Evolutionary conservation across 371 early-diverging fungal genomes (phyloP).

Genomic region (Actinomucor elegans): DNA sequence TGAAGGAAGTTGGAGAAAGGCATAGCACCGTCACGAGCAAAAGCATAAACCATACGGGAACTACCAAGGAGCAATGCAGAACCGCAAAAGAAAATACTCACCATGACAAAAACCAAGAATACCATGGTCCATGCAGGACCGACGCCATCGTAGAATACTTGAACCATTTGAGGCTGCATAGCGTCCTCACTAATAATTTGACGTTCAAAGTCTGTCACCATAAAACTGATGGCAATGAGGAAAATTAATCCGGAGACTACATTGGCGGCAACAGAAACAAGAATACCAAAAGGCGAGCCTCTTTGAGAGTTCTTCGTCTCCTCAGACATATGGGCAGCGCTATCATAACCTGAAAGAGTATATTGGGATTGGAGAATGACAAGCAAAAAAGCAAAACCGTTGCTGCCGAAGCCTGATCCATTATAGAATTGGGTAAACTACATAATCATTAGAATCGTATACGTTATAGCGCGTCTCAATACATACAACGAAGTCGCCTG

Average conservation of each 20-base stretch:
- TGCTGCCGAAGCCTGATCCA: slow-evolving; percentile 50
- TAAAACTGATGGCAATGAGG: slow-evolving; percentile 55
- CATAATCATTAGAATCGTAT: too few species aligned
- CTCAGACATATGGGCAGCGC: slow-evolving; percentile 75
- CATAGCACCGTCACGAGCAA: slow-evolving; percentile 73
- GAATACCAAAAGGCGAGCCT: slow-evolving; percentile 62
- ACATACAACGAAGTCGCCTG: slow-evolving; percentile 39
- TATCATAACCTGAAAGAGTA: slow-evolving; percentile 71
- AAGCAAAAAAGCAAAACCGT: slow-evolving; percentile 54
- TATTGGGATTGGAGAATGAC: slow-evolving; percentile 64
- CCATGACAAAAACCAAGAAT: slow-evolving; percentile 54
- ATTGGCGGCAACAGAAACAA: slow-evolving; percentile 60
- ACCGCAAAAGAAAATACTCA: slow-evolving; percentile 60
- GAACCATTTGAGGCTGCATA: slow-evolving; percentile 52
- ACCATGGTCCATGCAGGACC: slow-evolving; percentile 56
- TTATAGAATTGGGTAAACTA: slow-evolving; percentile 53
- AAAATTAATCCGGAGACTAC: slow-evolving; percentile 57
- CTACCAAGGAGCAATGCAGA: slow-evolving; percentile 54
- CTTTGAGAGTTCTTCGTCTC: slow-evolving; percentile 66
- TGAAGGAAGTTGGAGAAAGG: slow-evolving; percentile 43
- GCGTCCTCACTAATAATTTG: slow-evolving; percentile 47
- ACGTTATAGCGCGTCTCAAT: too few species aligned
- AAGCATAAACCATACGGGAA: slow-evolving; percentile 75
- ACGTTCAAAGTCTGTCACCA: slow-evolving; percentile 51
- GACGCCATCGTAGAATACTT: slow-evolving; percentile 68